Conservation (phyloP, 306 rosid species). For the Urtica urens region DNA sequence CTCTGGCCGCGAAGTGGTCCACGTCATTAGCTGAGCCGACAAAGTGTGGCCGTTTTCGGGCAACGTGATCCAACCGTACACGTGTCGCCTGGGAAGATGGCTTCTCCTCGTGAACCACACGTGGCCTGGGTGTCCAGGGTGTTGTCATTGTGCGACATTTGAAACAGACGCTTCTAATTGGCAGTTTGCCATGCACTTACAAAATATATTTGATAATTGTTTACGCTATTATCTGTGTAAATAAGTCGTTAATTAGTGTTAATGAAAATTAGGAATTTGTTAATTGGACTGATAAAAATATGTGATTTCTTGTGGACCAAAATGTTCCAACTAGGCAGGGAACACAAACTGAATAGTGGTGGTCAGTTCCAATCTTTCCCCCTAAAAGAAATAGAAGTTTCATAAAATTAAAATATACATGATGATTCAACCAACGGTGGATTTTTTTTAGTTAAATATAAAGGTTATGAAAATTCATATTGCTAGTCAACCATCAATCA, state of each 20-base stretch:
- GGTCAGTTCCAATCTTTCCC: not conserved
- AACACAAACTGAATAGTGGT: not conserved
- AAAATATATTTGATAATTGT: not conserved
- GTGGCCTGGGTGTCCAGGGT: slow-evolving; percentile 38
- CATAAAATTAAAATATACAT: too few relatives aligned
- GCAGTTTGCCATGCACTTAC: not conserved
- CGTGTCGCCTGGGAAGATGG: slow-evolving; percentile 7
- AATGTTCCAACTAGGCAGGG: not conserved
- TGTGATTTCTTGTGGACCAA: slow-evolving; percentile 6
- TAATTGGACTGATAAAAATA: too few relatives aligned
- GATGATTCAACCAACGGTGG: too few relatives aligned
- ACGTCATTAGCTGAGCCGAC: slow-evolving; percentile 21
- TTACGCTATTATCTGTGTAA: not conserved
- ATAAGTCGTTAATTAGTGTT: not conserved
- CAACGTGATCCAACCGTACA: slow-evolving; percentile 7
- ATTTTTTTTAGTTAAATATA: too few relatives aligned
- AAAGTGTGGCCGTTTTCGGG: not conserved
- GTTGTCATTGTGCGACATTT: slow-evolving; percentile 14
- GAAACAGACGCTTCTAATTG: not conserved
- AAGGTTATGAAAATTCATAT: not conserved
- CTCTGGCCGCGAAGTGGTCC: slow-evolving; percentile 16
- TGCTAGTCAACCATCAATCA: not conserved
- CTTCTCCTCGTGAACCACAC: slow-evolving; percentile 11
- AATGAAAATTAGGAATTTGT: not conserved
- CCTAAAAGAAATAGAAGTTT: not conserved